Evolutionary conservation across 345 rosid genomes (phyloP), one percentile per base, ranked within the genome.

Genomic region (Eucalyptus marginata): DNA sequence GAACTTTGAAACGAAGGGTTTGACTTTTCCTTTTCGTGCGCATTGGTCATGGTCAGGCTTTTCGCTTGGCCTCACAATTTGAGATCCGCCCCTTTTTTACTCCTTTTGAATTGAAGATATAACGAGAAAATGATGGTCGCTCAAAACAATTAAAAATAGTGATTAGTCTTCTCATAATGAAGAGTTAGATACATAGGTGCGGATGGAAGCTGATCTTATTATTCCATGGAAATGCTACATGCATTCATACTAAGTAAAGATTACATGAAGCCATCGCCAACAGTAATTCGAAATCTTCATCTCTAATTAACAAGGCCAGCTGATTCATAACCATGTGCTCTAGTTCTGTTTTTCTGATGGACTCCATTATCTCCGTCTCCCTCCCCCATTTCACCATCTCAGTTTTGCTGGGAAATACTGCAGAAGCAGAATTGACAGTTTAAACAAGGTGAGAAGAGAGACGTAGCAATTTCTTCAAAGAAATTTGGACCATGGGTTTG

Each of bases 391-490:
- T 92, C 91, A 92, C 93, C 93, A 92, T 59, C 87, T 90, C 44
- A 90, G 91, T 86, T 89, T 89, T 4, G 22, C 89, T 2, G 92
- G 93, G 86, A 92, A 90, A 87, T 92, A 92, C 93, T 90, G 59
- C 68, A 24, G 9, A 81, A n/a, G 80, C 33, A 71, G 6, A 89
- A 50, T 11, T 3, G 56, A 84, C 33, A 52, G 47, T 58, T 27
- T 36, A 25, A 4, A 27, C 36, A 25, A 3, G 10, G 27, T 29
- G 16, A 24, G 27, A 47, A 51, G 13, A 46, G 86, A 40, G 4
- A 68, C 13, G 22, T 33, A 50, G 14, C 3, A 54, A 20, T 11
- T 31, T n/a, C 25, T 83, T 9, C 5, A 13, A 22, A 4, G 4
- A 52, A 54, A 46, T 11, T 54, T n/a, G 17, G n/a, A 27, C 13